Base-by-base conservation (phyloP, 2,329 filamentous ascomycete species). In the Alternaria postmessia region DNA sequence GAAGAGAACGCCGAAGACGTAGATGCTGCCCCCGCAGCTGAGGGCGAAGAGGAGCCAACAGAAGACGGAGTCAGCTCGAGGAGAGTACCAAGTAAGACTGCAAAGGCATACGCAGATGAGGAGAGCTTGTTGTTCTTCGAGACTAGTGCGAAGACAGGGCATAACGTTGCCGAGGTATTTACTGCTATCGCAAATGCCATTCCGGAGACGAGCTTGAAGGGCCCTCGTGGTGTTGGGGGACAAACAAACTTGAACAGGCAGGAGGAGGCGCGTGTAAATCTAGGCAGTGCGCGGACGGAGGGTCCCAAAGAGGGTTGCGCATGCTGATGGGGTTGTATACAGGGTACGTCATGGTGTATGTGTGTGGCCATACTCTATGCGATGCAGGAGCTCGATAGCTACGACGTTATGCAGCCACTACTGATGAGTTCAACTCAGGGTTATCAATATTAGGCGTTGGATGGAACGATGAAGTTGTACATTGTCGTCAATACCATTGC, bases 121-220 rank as follows among this genome's bases (percentile, higher is more conserved):
- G 95, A 99, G 81, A 88, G 90, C 55, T 83, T 99, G 67, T 80
- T 99, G 66, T 99, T 99, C 83, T 98, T 97, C 79, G 95, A 99
- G 85, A 99, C 95, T 16, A 96, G 92, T 78, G 95, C 95, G 48
- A 99, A 99, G 88, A 95, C 93, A 4, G 95, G 95, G 26, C 87
- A 91, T 76, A 97, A 97, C 78, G 95, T 99, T 39, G 89, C 91
- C 54, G 94, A 97, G 72, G 95, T 99, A 32, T 99, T 99, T 77
- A 97, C 94, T 46, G 95, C 95, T 32, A 99, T 99, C 77, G 95
- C 95, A 61, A 98, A 98, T 77, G 93, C 94, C 41, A 99, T 99
- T 73, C 95, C 95, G 2, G 95, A 99, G 84, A 96, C 93, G 53
- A 97, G 93, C 64, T 83, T 98, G 78, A 98, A 98, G 87, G 94